phyloP scores from a whole-genome alignment of 1,284 basidiomycete species.

The Moesziomyces sp. region DNA sequence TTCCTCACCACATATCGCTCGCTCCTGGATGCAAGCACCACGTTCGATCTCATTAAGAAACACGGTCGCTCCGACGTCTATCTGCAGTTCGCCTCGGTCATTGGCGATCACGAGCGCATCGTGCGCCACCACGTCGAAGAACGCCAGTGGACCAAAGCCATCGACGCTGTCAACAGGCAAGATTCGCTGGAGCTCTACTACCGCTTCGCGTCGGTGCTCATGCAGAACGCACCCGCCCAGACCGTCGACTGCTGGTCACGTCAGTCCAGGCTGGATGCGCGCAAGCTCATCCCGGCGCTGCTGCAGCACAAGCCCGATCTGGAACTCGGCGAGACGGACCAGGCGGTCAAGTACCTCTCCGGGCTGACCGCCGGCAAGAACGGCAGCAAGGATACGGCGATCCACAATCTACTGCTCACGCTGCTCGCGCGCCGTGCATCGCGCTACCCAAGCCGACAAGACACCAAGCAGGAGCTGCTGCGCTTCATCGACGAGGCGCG shows the following conservation, averaged over 20 bases:
- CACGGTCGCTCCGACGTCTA: conserved; percentile 94
- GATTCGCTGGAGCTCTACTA: conserved; percentile 88
- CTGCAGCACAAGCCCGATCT: conserved; percentile 77
- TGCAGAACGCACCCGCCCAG: conserved; percentile 85
- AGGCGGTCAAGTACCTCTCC: conserved; percentile 84
- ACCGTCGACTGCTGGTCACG: conserved; percentile 92
- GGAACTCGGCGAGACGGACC: conserved; percentile 71
- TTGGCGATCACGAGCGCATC: conserved; percentile 85
- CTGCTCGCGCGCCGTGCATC: conserved; percentile 74
- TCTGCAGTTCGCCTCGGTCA: conserved; percentile 84
- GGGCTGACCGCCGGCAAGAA: conserved; percentile 83
- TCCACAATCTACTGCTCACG: conserved; percentile 93
- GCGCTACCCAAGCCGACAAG: conserved; percentile 12
- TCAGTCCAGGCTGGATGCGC: conserved; percentile 80
- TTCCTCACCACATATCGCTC: conserved; percentile 83
- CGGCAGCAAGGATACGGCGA: conserved; percentile 81
- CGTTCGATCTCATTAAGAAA: conserved; percentile 90
- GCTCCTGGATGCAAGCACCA: conserved; percentile 83
- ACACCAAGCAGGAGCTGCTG: conserved; percentile 81
- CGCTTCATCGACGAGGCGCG: conserved; percentile 87
- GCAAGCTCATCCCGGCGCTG: conserved; percentile 88
- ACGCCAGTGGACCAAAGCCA: conserved; percentile 89
- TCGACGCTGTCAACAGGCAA: conserved; percentile 83
- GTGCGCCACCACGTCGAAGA: conserved; percentile 92
- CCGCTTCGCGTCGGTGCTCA: conserved; percentile 86